Evolutionary conservation across 2,329 filamentous ascomycete genomes (phyloP).

Genomic region (Chrysosporium keratinophilum): DNA sequence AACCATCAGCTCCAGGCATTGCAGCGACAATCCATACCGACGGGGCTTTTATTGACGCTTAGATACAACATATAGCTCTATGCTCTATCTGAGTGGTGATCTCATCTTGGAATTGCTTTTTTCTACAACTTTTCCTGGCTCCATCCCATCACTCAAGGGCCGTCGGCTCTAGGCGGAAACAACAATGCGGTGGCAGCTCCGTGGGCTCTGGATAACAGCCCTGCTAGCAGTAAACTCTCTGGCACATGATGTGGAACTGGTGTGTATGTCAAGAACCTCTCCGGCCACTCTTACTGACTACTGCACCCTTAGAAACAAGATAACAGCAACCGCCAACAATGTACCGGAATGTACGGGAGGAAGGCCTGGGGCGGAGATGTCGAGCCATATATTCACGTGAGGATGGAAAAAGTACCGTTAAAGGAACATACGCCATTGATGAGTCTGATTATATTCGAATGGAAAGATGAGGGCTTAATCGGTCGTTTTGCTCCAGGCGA

Average conservation of each 20-base stretch:
- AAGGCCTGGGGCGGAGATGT: constrained; percentile 77
- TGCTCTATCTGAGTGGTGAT: not conserved
- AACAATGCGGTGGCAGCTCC: constrained; percentile 34
- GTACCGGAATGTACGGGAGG: constrained; percentile 87
- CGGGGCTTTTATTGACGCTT: not conserved
- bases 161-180: not conserved
- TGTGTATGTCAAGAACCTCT: constrained; percentile 20
- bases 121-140: not conserved
- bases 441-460: constrained; percentile 87
- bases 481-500: constrained; percentile 54
- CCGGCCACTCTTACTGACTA: constrained; percentile 2
- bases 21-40: not conserved
- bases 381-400: constrained; percentile 80
- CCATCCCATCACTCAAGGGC: not conserved
- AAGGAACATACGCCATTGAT: constrained; percentile 61
- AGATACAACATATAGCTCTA: not conserved
- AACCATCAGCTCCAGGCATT: not conserved
- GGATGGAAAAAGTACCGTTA: constrained; percentile 56
- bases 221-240: constrained; percentile 30
- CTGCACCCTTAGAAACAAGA: constrained; percentile 55
- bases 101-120: not conserved
- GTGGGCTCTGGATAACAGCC: constrained; percentile 29
- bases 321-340: constrained; percentile 69
- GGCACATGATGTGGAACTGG: constrained; percentile 39
- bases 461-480: constrained; percentile 71